Percentiles rank a stretch among this genome's conserved stretches.
Evolutionary conservation across 2,329 filamentous ascomycete genomes (phyloP).

Genomic region (Trichophaea hybrida): DNA sequence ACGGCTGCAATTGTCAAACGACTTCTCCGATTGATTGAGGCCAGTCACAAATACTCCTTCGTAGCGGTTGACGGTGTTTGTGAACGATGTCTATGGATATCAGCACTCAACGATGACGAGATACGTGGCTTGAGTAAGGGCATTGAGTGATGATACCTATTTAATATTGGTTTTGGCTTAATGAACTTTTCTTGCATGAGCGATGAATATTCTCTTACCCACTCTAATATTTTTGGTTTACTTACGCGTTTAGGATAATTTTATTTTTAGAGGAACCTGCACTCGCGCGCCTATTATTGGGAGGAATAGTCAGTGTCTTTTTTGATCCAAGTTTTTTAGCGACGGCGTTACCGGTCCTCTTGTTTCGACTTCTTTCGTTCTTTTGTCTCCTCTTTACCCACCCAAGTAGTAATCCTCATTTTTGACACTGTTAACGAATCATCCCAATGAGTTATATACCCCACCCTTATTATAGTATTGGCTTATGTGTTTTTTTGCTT

Average conservation of each 20-base stretch:
- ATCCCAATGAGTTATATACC: too few species aligned
- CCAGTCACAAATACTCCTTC: conserved; percentile 60
- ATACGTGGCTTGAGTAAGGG: conserved; percentile 35
- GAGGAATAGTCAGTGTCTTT: not conserved
- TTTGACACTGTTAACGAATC: too few species aligned
- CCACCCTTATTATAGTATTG: too few species aligned
- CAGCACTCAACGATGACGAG: conserved; percentile 60
- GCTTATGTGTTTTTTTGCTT: too few species aligned
- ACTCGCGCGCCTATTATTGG: not conserved
- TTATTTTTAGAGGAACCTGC: not conserved
- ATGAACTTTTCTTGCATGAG: not conserved
- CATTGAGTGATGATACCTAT: not conserved
- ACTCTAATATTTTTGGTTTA: not conserved
- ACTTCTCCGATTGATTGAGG: conserved; percentile 61
- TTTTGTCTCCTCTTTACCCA: too few species aligned
- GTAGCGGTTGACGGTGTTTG: conserved; percentile 61
- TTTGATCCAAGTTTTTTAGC: not conserved
- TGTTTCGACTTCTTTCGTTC: too few species aligned
- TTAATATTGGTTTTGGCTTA: not conserved
- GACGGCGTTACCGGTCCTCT: not conserved
- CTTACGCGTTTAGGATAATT: not conserved
- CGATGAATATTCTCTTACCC: too few species aligned
- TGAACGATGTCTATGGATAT: conserved; percentile 74
- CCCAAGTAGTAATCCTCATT: too few species aligned
- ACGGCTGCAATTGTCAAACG: conserved; percentile 68